These are phyloP conservation scores for Globisporangium perplexum DNA, from an alignment of 352 stramenopile genomes.

Conservation along the genomic window DNA sequence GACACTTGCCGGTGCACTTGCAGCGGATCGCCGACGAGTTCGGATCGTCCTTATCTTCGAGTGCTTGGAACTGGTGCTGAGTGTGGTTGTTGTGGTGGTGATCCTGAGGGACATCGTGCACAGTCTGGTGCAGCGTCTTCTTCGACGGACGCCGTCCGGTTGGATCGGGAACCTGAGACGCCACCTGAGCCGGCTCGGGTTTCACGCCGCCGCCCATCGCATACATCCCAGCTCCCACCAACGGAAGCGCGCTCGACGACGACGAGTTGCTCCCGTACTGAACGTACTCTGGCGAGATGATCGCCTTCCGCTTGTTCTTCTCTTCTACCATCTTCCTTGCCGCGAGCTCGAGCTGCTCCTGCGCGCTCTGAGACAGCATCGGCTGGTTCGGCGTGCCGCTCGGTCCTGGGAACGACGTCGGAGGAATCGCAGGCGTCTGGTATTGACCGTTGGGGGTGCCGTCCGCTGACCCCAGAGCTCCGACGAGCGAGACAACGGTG, in stretches of 20 bases:
- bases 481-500: conserved; percentile 40
- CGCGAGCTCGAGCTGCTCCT: conserved; percentile 40
- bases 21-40: conserved; percentile 32
- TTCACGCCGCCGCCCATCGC: conserved; percentile 13
- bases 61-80: neutral
- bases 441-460: neutral
- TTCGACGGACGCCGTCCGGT: conserved; percentile 63
- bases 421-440: conserved; percentile 1
- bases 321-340: conserved; percentile 48
- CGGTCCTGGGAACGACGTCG: neutral
- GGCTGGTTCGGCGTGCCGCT: neutral
- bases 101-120: neutral
- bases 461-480: conserved; percentile 18
- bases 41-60: conserved; percentile 27
- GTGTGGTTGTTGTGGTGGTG: neutral
- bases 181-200: conserved; percentile 27
- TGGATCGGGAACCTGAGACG: conserved; percentile 46
- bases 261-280: conserved; percentile 41
- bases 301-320: conserved; percentile 78
- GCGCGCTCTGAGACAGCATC: conserved; percentile 18
- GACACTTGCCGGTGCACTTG: conserved; percentile 81
- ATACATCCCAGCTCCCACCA: neutral
- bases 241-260: neutral
- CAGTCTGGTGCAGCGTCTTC: conserved; percentile 49
- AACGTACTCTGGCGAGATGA: conserved; percentile 80